Conservation (phyloP, 306 rosid genomes). For the Vigna mungo region DNA sequence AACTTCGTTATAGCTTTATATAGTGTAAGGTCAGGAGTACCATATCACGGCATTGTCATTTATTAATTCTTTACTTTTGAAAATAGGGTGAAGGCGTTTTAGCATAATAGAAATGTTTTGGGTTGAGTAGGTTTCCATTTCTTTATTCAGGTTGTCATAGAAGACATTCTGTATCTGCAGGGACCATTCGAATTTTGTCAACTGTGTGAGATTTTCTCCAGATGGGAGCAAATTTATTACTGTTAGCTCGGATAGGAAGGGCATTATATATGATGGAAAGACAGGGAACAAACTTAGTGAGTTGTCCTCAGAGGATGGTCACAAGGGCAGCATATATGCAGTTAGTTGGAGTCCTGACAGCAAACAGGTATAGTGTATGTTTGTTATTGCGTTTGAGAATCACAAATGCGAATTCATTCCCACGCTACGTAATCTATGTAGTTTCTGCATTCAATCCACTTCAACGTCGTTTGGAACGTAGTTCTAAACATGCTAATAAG, state of each 20-base stretch:
- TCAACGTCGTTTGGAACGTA: background rate
- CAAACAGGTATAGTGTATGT: constrained; percentile 62
- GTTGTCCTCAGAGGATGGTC: constrained; percentile 80
- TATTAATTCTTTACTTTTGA: constrained; percentile 24
- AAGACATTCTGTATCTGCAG: constrained; percentile 66
- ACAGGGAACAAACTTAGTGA: constrained; percentile 86
- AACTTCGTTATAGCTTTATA: background rate
- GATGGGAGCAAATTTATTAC: constrained; percentile 92
- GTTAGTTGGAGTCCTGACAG: constrained; percentile 97
- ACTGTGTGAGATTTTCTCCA: constrained; percentile 89
- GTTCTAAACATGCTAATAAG: background rate
- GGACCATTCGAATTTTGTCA: constrained; percentile 94
- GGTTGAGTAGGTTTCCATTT: constrained; percentile 52
- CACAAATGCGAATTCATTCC: background rate
- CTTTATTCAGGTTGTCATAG: constrained; percentile 54
- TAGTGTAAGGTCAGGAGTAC: background rate
- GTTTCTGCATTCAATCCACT: background rate
- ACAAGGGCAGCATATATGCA: constrained; percentile 95
- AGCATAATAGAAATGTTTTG: constrained; percentile 38
- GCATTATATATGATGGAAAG: constrained; percentile 80
- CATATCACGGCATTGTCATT: background rate
- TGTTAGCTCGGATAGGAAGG: constrained; percentile 94
- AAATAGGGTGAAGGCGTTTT: constrained; percentile 27
- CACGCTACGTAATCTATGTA: background rate
- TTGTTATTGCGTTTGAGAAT: background rate